A percentile compares a stretch with the other conserved stretches of the same genome.
Evolutionary conservation across 225 moss, liverwort and hornwort genomes (phyloP).

Genomic region (Rhytidiadelphus loreus): DNA sequence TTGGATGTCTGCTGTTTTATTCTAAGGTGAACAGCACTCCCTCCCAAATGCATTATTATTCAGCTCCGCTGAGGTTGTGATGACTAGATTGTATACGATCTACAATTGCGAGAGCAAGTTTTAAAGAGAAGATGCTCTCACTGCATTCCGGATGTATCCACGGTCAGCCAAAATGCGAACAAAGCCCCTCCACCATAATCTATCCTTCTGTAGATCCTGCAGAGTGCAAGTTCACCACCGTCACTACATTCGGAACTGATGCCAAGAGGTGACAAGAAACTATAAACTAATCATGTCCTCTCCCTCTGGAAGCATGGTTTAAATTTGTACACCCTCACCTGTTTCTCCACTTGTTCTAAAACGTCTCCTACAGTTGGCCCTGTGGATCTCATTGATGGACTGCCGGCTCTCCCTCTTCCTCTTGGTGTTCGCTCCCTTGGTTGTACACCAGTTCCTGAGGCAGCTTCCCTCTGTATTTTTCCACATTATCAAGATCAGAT

Average conservation of each 20-base stretch:
- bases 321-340: slow-evolving; percentile 8
- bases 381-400: background rate
- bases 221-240: background rate
- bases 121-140: slow-evolving; percentile 5
- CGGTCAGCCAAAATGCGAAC: slow-evolving; percentile 40
- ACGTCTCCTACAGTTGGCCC: slow-evolving; percentile 12
- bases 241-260: background rate
- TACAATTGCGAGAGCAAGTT: background rate
- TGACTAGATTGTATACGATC: background rate
- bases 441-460: background rate
- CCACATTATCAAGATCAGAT: background rate
- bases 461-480: background rate
- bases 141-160: slow-evolving; percentile 27
- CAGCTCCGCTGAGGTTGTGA: background rate
- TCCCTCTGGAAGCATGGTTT: background rate
- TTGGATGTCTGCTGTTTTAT: background rate
- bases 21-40: background rate
- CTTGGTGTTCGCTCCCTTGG: background rate
- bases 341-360: slow-evolving; percentile 23
- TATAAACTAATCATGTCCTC: background rate
- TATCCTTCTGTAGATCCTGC: slow-evolving; percentile 34
- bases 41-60: background rate
- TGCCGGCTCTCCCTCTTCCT: slow-evolving; percentile 18
- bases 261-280: background rate
- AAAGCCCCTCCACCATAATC: slow-evolving; percentile 67